Conservation (phyloP, 805 yeast species). For the Candida argentea region DNA sequence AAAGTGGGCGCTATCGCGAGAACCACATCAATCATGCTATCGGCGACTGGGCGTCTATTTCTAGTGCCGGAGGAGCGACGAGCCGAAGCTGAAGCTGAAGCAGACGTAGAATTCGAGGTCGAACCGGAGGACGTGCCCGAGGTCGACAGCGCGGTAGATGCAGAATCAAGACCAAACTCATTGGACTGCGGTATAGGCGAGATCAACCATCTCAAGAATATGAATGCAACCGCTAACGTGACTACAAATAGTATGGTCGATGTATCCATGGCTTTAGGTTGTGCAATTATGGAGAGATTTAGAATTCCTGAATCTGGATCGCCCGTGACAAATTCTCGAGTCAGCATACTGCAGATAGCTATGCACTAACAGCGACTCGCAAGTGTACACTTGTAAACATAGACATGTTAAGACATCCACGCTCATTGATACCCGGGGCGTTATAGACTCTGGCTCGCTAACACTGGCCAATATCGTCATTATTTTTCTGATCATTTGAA, state of each 20-base stretch:
- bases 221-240: conserved; percentile 41
- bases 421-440: no score
- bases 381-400: no score
- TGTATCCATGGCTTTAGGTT: conserved; percentile 33
- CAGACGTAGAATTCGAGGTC: conserved; percentile 5
- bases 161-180: conserved; percentile 6
- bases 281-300: neutral
- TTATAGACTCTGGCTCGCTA: no score
- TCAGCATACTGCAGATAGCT: no score
- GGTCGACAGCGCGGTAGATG: conserved; percentile 5
- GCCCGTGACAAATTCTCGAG: no score
- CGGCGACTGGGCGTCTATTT: conserved; percentile 41
- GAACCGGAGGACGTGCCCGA: conserved; percentile 5
- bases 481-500: conserved; percentile 29
- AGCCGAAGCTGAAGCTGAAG: conserved; percentile 6
- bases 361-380: no score
- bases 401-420: no score
- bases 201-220: conserved; percentile 58
- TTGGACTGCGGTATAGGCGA: conserved; percentile 41
- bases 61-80: no score
- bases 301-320: no score
- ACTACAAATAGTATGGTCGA: conserved; percentile 44
- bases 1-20: conserved; percentile 72
- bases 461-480: no score
- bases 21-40: conserved; percentile 77